These are phyloP conservation scores for Russula ochroleuca DNA, from an alignment of 768 basidiomycete genomes.

Conservation along the genomic window DNA sequence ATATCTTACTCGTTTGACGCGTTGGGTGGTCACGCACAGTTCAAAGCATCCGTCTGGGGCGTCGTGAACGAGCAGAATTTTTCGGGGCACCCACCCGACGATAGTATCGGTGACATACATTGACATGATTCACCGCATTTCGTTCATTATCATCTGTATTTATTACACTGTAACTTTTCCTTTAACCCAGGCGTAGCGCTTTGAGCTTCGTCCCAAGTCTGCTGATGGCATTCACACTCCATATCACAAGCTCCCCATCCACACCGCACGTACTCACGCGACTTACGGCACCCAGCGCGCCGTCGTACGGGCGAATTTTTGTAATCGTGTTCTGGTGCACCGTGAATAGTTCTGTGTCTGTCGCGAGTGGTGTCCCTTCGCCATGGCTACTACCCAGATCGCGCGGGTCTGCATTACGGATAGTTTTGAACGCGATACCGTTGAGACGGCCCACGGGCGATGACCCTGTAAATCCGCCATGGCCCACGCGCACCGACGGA, in stretches of 20 bases:
- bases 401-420: constrained; percentile 86
- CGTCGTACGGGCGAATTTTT: constrained; percentile 74
- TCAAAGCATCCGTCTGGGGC: constrained; percentile 95
- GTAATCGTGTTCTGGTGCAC: constrained; percentile 99
- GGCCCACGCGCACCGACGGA: constrained; percentile 44
- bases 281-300: constrained; percentile 50
- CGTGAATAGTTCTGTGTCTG: constrained; percentile 77
- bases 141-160: constrained; percentile 4
- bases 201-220: constrained; percentile 49
- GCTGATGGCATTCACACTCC: constrained; percentile 67
- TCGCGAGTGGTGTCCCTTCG: constrained; percentile 34
- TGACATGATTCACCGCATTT: not conserved
- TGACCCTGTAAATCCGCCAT: constrained; percentile 46
- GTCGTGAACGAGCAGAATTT: constrained; percentile 77
- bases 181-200: constrained; percentile 32
- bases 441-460: constrained; percentile 64
- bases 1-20: not conserved
- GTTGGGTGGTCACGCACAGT: constrained; percentile 43
- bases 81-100: constrained; percentile 16
- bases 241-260: constrained; percentile 89
- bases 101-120: constrained; percentile 14
- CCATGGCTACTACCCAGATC: constrained; percentile 41
- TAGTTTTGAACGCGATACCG: constrained; percentile 89
- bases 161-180: constrained; percentile 20
- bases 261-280: constrained; percentile 89